Percentiles rank a stretch among this genome's conserved stretches.
phyloP scores from a whole-genome alignment of 495 filamentous ascomycete species.

The Podospora comata region DNA sequence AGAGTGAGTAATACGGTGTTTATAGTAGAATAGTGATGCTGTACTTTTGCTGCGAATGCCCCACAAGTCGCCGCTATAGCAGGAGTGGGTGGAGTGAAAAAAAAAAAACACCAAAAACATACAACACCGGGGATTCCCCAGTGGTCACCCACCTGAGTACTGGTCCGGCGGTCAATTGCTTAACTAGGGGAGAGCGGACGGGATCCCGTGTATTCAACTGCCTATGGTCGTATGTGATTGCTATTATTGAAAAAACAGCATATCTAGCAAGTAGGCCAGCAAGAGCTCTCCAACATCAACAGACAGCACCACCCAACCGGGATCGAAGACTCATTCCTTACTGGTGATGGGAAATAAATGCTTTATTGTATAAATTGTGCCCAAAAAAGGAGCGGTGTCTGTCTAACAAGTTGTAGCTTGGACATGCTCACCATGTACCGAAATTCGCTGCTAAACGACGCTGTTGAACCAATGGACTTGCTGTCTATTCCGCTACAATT shows the following conservation, averaged over 20 bases:
- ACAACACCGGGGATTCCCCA: constrained; percentile 7
- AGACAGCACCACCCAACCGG: too few relatives aligned
- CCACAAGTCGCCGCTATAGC: not conserved
- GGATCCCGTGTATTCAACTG: constrained; percentile 36
- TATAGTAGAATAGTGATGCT: too few relatives aligned
- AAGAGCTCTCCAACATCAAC: too few relatives aligned
- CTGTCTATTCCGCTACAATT: not conserved
- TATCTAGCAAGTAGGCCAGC: too few relatives aligned
- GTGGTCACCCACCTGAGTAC: constrained; percentile 7
- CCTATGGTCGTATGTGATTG: not conserved
- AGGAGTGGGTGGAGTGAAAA: not conserved
- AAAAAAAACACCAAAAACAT: not conserved
- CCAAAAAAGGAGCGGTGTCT: not conserved
- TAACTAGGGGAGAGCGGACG: constrained; percentile 52
- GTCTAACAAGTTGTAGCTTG: not conserved
- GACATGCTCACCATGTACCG: not conserved
- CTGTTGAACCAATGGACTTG: not conserved
- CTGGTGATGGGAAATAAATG: too few relatives aligned
- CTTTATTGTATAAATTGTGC: too few relatives aligned
- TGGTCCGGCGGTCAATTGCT: constrained; percentile 14
- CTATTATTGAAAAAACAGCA: not conserved
- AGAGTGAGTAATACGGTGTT: too few relatives aligned
- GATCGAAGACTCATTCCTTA: too few relatives aligned
- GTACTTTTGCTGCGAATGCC: too few relatives aligned
- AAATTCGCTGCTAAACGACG: not conserved